These are phyloP conservation scores for Scytalidium sp. DNA, from an alignment of 2,329 filamentous ascomycete genomes.

Conservation along the genomic window DNA sequence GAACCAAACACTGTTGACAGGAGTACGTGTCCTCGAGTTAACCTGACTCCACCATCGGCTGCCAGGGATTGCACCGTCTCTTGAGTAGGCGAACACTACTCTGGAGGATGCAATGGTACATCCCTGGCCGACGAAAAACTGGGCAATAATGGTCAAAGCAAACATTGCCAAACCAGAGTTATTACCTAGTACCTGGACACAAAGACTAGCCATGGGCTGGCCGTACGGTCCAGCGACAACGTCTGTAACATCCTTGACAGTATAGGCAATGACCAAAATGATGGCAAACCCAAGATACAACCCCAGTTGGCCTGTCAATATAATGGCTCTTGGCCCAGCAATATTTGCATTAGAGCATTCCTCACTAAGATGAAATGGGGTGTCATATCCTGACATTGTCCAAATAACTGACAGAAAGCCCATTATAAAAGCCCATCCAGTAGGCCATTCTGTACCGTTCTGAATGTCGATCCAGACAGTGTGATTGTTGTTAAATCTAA, in stretches of 20 bases:
- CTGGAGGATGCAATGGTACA: conserved; percentile 65
- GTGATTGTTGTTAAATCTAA: neutral
- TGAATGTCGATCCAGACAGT: conserved; percentile 37
- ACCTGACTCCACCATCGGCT: conserved; percentile 57
- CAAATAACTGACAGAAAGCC: conserved; percentile 62
- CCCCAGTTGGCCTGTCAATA: conserved; percentile 57
- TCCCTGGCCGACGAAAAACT: conserved; percentile 70
- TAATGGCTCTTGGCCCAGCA: conserved; percentile 62
- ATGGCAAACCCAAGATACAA: conserved; percentile 59
- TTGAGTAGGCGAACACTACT: conserved; percentile 70
- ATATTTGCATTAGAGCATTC: conserved; percentile 67
- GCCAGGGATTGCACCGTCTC: conserved; percentile 66
- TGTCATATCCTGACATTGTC: conserved; percentile 61
- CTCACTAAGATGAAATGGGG: conserved; percentile 61
- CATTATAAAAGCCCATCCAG: conserved; percentile 60
- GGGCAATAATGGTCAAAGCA: conserved; percentile 63
- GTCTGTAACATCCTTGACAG: conserved; percentile 58
- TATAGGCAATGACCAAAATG: conserved; percentile 66
- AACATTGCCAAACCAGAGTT: conserved; percentile 61
- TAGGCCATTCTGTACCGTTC: conserved; percentile 55
- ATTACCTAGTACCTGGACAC: conserved; percentile 61
- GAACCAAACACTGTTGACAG: conserved; percentile 69
- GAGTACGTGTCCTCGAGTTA: conserved; percentile 58
- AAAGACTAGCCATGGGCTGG: conserved; percentile 69
- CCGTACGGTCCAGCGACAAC: conserved; percentile 60